Base-by-base conservation (phyloP, 179 eudicot species). In the Heliamphora pulchella region DNA sequence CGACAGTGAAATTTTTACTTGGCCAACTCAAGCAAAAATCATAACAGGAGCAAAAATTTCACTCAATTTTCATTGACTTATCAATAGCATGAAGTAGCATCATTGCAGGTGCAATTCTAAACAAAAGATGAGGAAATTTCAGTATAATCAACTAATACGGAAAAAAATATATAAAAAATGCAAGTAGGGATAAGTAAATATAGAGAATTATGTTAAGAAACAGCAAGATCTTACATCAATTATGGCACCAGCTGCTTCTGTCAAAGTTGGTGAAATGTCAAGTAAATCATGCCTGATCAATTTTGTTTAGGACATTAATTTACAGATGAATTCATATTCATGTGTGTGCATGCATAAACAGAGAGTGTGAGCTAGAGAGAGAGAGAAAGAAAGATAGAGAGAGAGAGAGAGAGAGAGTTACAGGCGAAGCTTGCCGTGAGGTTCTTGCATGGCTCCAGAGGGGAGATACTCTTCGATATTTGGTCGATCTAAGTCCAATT, bases 221-320 rank as follows among this genome's bases (percentile, higher is more conserved):
- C 69, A 66, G 51, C 7, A 59, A 61, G 2, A 44, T 78, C 98
- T 88, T 78, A 94, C 98, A 85, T 94, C 97, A 71, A 94, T 86
- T 78, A 92, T 90, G 78, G 98, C 99, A 62, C 99, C 98, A 83
- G 97, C 99, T 46, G 93, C 98, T 84, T 96, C 97, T 0, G 94
- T 96, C 8, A 96, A 84, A 61, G 92, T 86, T 44, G 99, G 99
- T 8, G 99, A 92, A 78, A 96, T 91, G 79, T 96, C 98, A 55
- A 96, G 89, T 90, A 96, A 83, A 87, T 96, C 97, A 65, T 91
- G 84, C 87, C 97, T 92, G 79, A 17, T 50, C 8, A 82, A 14
- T 62, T 63, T 58, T 8, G 22, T 67, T 67, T 46, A 82, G 59
- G 79, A 72, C 59, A 22, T 57, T n/a, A 39, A 68, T 55, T 68